These are phyloP conservation scores for Trichophaea hybrida DNA, from an alignment of 2,329 filamentous ascomycete species.

Conservation along the genomic window DNA sequence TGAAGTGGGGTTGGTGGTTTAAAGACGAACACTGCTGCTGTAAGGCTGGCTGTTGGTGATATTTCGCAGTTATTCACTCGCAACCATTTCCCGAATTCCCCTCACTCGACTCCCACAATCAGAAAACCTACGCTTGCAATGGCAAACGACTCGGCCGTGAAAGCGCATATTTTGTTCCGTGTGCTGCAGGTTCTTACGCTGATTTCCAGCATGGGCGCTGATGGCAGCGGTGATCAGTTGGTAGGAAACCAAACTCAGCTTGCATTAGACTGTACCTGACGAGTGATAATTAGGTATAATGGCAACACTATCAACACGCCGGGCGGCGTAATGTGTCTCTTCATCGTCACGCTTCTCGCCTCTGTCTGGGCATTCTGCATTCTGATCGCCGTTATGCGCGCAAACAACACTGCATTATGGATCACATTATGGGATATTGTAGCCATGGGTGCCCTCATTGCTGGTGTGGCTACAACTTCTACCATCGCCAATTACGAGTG, in stretches of 20 bases:
- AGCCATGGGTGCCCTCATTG: conserved; percentile 4
- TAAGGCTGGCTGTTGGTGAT: no score
- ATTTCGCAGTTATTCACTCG: no score
- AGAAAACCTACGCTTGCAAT: not conserved
- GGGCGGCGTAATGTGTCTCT: conserved; percentile 3
- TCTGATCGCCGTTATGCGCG: conserved; percentile 5
- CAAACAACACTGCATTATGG: conserved; percentile 8
- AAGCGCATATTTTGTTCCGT: conserved; percentile 2
- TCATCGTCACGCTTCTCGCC: conserved; percentile 6
- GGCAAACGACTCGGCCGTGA: not conserved
- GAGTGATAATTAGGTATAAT: conserved; percentile 1
- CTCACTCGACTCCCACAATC: no score
- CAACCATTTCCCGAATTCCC: no score
- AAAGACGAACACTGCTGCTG: no score
- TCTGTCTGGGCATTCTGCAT: conserved; percentile 10
- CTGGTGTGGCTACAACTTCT: not conserved
- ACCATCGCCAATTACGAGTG: conserved; percentile 9
- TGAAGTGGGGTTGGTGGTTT: no score
- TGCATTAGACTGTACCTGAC: not conserved
- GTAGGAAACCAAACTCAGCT: not conserved
- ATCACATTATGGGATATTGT: conserved; percentile 10
- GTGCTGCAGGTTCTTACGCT: conserved; percentile 10
- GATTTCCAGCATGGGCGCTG: conserved; percentile 8
- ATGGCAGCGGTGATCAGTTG: conserved; percentile 1
- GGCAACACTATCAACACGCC: not conserved